Evolutionary conservation across 495 filamentous ascomycete genomes (phyloP), one percentile per base, ranked within the genome.

Genomic region (Lindgomyces ingoldianus): DNA sequence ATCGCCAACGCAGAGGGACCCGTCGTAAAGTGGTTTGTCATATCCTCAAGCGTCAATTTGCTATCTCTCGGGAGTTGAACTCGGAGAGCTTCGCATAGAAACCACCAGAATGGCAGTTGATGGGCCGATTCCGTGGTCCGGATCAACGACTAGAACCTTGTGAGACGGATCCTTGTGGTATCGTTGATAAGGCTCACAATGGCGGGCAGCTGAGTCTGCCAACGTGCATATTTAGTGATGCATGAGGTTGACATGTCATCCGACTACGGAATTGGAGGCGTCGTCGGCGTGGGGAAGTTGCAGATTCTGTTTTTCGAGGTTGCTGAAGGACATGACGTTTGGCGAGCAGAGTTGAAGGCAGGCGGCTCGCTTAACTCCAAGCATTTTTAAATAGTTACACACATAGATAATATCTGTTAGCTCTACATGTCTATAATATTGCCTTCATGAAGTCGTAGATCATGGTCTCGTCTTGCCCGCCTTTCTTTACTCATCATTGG

Each of bases 1-100:
- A 63, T 63, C 54, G 53, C 65, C 55, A 68, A 63, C 55, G 65
- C 65, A 63, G 27, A 36, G 27, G 10, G 46, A 41, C 21, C 33
- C 14, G 3, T 30, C 46, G 65, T 59, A 64, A 53, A 44, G 36
- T 46, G 9, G 48, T 53, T 52, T 59, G 48, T 49, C 24, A 60
- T 49, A n/a, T 36, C 33, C 57, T 39, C 27, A 16, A 57, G 54
- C 54, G 25, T 41, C 6, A 46, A 45, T 19, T 33, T 46, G 54
- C 39, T 57, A 57, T 57, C 52, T 39, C 9, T 42, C 52, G 52
- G 52, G 52, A 55, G 52, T 55, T 55, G 52, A 3, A 10, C 11
- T 24, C 21, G 52, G 52, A 29, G 22, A 24, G 1, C 4, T 6
- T 3, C 6, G 12, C 55, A 16, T 16, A n/a, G 2, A 47, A 46